Evolutionary conservation across 352 stramenopile species (phyloP), one percentile per base, ranked within the genome.

Genomic region (Blastocystis sp.): DNA sequence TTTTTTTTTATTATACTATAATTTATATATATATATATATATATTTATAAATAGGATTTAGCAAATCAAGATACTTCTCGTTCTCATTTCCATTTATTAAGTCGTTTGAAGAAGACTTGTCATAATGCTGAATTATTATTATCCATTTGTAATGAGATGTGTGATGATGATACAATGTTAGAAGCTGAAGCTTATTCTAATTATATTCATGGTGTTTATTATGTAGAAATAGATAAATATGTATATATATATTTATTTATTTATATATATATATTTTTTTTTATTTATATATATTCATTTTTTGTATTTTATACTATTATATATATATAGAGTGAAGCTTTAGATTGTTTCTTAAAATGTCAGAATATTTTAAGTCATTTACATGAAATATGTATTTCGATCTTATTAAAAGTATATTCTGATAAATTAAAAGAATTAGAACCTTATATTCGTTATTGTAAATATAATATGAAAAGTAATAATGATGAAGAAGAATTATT

Each of bases 301-400:
- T n/a, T n/a, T n/a, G n/a, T n/a, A n/a, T n/a, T n/a, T n/a, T n/a
- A n/a, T n/a, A n/a, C n/a, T n/a, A n/a, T n/a, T n/a, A n/a, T n/a
- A n/a, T n/a, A n/a, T n/a, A 11, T 0, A 13, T 57, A 57, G 46
- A 39, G 28, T 18, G 7, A 5, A 7, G 16, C 46, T 18, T 18
- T 57, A 25, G 46, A 57, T 19, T 19, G 28, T 11, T 57, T 57
- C 46, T 30, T 57, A 5, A 33, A 36, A 10, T 23, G 21, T 25
- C n/a, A 57, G 46, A 57, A 57, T 33, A 45, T 57, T 19, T 57
- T 57, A 25, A 36, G 45, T 23, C 45, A 33, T 11, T 24, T 57
- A 24, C 42, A 19, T n/a, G 33, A 57, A 7, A 45, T 57, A 7
- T 33, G 46, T 25, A 45, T 36, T 4, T 57, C 46, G 4, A 28